Conservation (phyloP, 306 rosid species). For the Vigna angularis region DNA sequence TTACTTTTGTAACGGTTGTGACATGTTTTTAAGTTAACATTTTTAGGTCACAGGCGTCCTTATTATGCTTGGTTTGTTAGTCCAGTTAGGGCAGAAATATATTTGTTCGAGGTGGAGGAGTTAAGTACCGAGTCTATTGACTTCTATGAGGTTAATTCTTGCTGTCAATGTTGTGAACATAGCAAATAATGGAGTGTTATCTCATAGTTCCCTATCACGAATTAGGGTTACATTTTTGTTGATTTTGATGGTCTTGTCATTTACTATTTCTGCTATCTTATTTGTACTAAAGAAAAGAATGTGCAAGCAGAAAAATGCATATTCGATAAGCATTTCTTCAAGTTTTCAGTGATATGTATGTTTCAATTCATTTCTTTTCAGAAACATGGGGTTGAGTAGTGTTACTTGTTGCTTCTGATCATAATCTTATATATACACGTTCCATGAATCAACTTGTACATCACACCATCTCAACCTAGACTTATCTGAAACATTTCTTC, state of each 20-base stretch:
- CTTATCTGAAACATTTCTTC: too few relatives aligned
- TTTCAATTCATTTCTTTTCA: too few relatives aligned
- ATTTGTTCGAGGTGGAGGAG: constrained; percentile 24
- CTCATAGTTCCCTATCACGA: neutral
- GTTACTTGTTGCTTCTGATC: too few relatives aligned
- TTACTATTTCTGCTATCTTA: neutral
- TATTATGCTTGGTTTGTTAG: constrained; percentile 24
- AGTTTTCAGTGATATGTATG: too few relatives aligned
- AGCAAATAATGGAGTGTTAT: neutral
- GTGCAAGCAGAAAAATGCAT: too few relatives aligned
- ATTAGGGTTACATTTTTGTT: constrained; percentile 1
- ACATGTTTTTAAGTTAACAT: neutral
- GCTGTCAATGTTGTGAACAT: constrained; percentile 29
- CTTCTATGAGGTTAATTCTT: constrained; percentile 2
- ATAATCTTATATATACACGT: too few relatives aligned
- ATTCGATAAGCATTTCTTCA: too few relatives aligned
- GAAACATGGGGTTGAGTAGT: too few relatives aligned
- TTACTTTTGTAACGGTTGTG: constrained; percentile 40
- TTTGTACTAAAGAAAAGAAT: too few relatives aligned
- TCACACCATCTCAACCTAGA: too few relatives aligned
- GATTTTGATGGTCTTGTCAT: neutral
- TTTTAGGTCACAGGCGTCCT: constrained; percentile 6
- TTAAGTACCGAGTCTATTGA: neutral
- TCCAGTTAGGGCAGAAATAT: constrained; percentile 19
- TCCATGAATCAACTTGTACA: too few relatives aligned